Evolutionary conservation across 1,284 basidiomycete species (phyloP), one percentile per base, ranked within the genome.

Genomic region (Testicularia cyperi): DNA sequence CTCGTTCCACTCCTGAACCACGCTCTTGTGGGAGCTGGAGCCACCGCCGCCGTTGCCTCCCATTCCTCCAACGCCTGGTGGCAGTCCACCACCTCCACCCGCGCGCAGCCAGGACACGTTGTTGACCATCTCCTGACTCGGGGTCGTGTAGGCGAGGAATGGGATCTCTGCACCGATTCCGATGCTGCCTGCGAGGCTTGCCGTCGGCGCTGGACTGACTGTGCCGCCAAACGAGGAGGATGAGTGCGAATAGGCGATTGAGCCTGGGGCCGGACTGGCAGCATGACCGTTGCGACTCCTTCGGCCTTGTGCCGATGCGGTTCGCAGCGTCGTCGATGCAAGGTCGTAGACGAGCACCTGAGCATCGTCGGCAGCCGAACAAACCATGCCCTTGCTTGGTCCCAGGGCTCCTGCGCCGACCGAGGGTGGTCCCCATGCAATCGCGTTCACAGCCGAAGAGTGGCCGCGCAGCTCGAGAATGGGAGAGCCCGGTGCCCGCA

Each of bases 341-440:
- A 76, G 54, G 38, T 76, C 74, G 34, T 75, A 76, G 5, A 76
- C 72, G 1, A 76, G 55, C 24, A 70, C 71, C 39, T 76, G 74
- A 0, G 66, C 65, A 31, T 76, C 74, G 38, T 76, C 74, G 8
- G 65, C 72, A 10, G 63, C 70, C 12, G 72, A 74, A 37, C 71
- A 72, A n/a, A 76, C 65, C 74, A 76, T 76, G 6, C 74, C 74
- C 49, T 76, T 76, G 38, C 63, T 65, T 6, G 66, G 69, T 1
- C 66, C 66, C 15, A 67, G 57, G 1, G 62, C 52, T 2, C 67
- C 57, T 6, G 51, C 40, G 23, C 62, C 68, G 6, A 64, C 55
- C 7, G 62, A 60, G 2, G 72, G 72, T 10, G 74, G 73, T 4
- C 74, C 74, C 74, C 74, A 76, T 3, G 70, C 70, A 8, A 76